phyloP scores from a whole-genome alignment of 306 rosid genomes.

The Vigna nakashimae region DNA sequence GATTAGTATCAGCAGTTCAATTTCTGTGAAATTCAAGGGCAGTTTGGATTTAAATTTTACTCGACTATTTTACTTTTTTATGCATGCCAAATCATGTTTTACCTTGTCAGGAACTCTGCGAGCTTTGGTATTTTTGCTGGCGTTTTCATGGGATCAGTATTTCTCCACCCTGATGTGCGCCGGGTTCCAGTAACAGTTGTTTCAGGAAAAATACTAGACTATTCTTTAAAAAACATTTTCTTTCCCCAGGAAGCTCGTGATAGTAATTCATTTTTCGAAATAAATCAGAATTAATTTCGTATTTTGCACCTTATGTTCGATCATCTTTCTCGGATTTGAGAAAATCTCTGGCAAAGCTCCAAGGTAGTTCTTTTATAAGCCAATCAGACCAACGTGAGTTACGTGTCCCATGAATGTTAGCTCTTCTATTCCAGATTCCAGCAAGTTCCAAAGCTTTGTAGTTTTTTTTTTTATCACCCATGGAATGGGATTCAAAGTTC shows the following conservation, averaged over 20 bases:
- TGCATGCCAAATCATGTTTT: constrained; percentile 42
- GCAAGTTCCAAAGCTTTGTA: background rate
- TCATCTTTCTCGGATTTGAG: background rate
- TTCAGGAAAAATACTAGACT: background rate
- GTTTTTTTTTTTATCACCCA: background rate
- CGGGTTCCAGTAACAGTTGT: background rate
- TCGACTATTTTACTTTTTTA: constrained; percentile 28
- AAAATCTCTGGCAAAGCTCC: background rate
- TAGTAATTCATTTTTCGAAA: background rate
- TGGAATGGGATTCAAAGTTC: background rate
- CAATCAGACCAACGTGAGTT: background rate
- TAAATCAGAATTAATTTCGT: background rate
- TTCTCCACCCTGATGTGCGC: constrained; percentile 1
- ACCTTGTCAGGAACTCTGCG: constrained; percentile 28
- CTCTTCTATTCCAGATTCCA: background rate
- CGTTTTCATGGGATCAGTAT: constrained; percentile 20
- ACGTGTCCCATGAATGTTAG: constrained; percentile 8
- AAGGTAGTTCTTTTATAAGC: constrained; percentile 13
- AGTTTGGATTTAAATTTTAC: constrained; percentile 48
- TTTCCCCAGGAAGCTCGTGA: background rate
- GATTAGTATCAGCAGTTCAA: constrained; percentile 62
- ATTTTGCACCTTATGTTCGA: background rate
- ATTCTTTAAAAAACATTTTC: background rate
- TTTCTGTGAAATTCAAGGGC: constrained; percentile 59
- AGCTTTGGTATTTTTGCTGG: constrained; percentile 28